These are phyloP conservation scores for Adansonia rubrostipa DNA, from an alignment of 441 rosid genomes.

Conservation along the genomic window DNA sequence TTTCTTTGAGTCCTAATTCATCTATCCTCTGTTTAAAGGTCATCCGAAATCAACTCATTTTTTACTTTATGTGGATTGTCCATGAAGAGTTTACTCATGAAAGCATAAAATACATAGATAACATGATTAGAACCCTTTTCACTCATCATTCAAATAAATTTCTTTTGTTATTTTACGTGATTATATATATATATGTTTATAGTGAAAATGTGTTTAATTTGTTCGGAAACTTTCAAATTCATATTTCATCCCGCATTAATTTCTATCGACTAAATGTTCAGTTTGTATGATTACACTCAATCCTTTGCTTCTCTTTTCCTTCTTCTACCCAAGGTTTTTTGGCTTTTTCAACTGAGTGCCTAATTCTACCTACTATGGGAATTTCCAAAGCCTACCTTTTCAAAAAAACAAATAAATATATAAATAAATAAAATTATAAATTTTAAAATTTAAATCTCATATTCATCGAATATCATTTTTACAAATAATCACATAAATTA, in stretches of 20 bases:
- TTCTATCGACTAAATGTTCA: not conserved
- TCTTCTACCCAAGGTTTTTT: not conserved
- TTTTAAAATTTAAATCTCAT: too few relatives aligned
- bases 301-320: not conserved
- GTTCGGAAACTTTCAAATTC: not conserved
- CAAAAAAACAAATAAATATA: too few relatives aligned
- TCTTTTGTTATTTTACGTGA: not conserved
- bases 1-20: slow-evolving; percentile 1
- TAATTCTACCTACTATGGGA: not conserved
- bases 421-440: too few relatives aligned
- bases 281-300: slow-evolving; percentile 11
- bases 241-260: not conserved
- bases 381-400: not conserved
- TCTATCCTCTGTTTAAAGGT: not conserved
- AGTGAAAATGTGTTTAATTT: not conserved
- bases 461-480: too few relatives aligned
- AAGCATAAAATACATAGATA: too few relatives aligned
- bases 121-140: too few relatives aligned
- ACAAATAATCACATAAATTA: too few relatives aligned
- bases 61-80: not conserved
- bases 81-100: too few relatives aligned
- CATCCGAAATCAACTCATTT: not conserved
- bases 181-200: not conserved
- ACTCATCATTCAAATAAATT: too few relatives aligned
- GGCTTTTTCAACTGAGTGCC: not conserved